Evolutionary conservation across 2,329 filamentous ascomycete genomes (phyloP).

Genomic region (Beauveria pseudobassiana): DNA sequence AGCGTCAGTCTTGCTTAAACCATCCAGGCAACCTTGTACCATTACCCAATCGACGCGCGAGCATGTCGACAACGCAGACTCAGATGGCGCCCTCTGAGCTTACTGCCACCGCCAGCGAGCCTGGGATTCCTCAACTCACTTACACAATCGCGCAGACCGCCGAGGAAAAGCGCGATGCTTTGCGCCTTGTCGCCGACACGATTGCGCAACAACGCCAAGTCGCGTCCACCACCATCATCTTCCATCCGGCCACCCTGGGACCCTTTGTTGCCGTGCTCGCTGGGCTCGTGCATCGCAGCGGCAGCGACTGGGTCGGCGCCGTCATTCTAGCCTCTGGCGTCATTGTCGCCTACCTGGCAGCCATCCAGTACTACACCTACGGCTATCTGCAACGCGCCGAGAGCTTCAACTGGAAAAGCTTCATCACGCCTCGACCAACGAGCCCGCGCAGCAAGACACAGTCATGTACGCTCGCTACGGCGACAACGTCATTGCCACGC

Average conservation of each 20-base stretch:
- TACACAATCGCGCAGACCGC: constrained; percentile 46
- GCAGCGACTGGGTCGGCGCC: constrained; percentile 46
- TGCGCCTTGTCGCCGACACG: constrained; percentile 70
- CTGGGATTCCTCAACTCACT: constrained; percentile 48
- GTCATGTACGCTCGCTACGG: constrained; percentile 60
- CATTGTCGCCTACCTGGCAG: constrained; percentile 54
- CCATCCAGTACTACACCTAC: constrained; percentile 51
- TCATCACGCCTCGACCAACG: constrained; percentile 29
- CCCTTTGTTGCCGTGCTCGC: constrained; percentile 32
- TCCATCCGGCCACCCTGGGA: constrained; percentile 48
- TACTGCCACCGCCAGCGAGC: not conserved
- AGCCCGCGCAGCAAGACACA: constrained; percentile 36
- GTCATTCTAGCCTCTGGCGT: constrained; percentile 50
- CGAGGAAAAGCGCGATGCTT: constrained; percentile 55
- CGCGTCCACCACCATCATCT: constrained; percentile 55
- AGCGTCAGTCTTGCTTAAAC: not conserved
- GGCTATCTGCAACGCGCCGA: constrained; percentile 60
- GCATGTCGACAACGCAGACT: constrained; percentile 1
- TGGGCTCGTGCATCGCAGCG: constrained; percentile 29
- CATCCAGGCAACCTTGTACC: not conserved
- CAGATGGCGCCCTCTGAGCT: not conserved
- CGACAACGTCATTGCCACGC: constrained; percentile 58
- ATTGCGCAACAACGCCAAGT: constrained; percentile 74
- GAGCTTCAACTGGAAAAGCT: constrained; percentile 53
- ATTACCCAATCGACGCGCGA: not conserved